phyloP scores from a whole-genome alignment of 148 eudicot species.

The Fagopyrum homotropicum region DNA sequence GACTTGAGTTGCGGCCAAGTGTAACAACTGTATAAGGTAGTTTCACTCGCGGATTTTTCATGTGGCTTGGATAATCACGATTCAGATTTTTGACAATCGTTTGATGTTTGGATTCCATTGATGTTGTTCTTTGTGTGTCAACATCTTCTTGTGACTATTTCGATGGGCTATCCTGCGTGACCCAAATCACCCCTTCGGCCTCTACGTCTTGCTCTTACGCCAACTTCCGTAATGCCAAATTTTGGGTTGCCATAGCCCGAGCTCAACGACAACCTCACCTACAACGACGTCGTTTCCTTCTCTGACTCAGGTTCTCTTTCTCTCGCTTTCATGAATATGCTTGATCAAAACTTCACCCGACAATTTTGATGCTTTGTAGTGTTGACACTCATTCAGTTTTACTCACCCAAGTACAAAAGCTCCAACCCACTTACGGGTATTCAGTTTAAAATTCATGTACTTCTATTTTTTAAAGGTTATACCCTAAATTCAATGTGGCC shows the following conservation, averaged over 20 bases:
- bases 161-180: no score
- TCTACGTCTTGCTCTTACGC: not conserved
- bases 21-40: no score
- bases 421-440: slow-evolving; percentile 88
- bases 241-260: slow-evolving; percentile 80
- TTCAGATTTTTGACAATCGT: no score
- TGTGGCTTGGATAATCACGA: no score
- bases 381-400: slow-evolving; percentile 51
- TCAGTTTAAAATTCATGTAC: not conserved
- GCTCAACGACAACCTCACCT: slow-evolving; percentile 53
- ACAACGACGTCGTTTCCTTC: slow-evolving; percentile 43
- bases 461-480: not conserved
- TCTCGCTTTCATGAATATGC: slow-evolving; percentile 8
- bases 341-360: slow-evolving; percentile 1
- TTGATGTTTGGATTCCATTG: no score
- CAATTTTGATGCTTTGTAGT: slow-evolving; percentile 28
- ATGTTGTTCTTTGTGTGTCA: no score
- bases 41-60: no score
- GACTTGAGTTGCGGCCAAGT: no score
- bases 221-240: not conserved
- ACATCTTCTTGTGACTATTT: no score
- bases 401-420: slow-evolving; percentile 53
- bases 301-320: slow-evolving; percentile 40
- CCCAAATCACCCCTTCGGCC: not conserved
- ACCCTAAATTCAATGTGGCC: not conserved